Evolutionary conservation across 495 filamentous ascomycete species (phyloP).

Genomic region (Immersiella caudata): DNA sequence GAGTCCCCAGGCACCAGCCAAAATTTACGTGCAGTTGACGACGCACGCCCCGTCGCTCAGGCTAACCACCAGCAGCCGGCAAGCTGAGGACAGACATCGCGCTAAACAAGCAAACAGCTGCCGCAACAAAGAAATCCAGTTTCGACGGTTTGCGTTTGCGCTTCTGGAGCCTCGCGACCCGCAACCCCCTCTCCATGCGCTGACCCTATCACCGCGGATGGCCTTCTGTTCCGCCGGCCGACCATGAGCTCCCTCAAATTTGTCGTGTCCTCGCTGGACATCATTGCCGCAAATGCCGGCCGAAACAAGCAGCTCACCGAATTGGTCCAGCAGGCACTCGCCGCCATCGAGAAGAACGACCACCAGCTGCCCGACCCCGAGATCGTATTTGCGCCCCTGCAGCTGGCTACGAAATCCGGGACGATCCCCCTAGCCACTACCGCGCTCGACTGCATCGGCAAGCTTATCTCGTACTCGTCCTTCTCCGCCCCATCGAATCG

Average conservation of each 20-base stretch:
- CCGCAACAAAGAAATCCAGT: slow-evolving; percentile 17
- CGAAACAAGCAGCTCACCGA: slow-evolving; percentile 79
- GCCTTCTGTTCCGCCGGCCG: slow-evolving; percentile 45
- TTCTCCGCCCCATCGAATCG: slow-evolving; percentile 74
- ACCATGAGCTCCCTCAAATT: slow-evolving; percentile 93
- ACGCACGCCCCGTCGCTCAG: neutral
- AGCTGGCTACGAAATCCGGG: slow-evolving; percentile 80
- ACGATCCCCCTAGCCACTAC: slow-evolving; percentile 84
- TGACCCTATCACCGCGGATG: slow-evolving; percentile 41
- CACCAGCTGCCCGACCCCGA: slow-evolving; percentile 77
- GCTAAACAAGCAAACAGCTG: neutral
- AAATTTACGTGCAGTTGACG: neutral
- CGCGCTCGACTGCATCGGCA: slow-evolving; percentile 96
- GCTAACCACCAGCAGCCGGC: neutral
- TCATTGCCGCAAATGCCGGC: slow-evolving; percentile 83
- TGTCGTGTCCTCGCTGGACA: slow-evolving; percentile 87
- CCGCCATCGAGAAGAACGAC: slow-evolving; percentile 77
- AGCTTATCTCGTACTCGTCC: slow-evolving; percentile 97
- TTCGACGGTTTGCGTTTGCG: neutral
- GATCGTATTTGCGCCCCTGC: slow-evolving; percentile 85
- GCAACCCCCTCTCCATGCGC: slow-evolving; percentile 32
- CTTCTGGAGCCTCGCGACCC: slow-evolving; percentile 5
- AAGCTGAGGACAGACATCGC: slow-evolving; percentile 1
- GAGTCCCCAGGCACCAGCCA: neutral
- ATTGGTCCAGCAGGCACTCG: slow-evolving; percentile 75